These are phyloP conservation scores for Ceriops zippeliana DNA, from an alignment of 345 rosid species.

Conservation along the genomic window DNA sequence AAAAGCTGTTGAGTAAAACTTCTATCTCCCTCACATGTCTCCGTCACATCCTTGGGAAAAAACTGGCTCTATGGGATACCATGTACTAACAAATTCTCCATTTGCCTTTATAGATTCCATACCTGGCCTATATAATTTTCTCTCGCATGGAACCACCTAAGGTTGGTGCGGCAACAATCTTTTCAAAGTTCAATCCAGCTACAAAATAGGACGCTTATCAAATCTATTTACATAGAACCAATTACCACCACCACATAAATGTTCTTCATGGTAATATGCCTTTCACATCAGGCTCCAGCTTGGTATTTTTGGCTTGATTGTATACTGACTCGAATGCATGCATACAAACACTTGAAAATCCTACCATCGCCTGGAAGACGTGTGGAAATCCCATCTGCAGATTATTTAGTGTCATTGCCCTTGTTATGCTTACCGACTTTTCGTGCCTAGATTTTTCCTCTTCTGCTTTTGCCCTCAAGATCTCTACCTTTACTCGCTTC, in stretches of 20 bases:
- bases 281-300: conserved; percentile 50
- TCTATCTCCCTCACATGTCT: not conserved
- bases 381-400: conserved; percentile 94
- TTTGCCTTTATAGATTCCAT: not conserved
- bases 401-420: conserved; percentile 81
- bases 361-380: conserved; percentile 83
- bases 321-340: conserved; percentile 78
- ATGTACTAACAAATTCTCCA: not conserved
- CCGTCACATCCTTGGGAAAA: not conserved
- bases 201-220: conserved; percentile 10
- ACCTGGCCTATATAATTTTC: not conserved
- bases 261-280: conserved; percentile 39
- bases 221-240: conserved; percentile 18
- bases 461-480: conserved; percentile 60
- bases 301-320: conserved; percentile 55
- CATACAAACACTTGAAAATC: conserved; percentile 92
- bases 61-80: not conserved
- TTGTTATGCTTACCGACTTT: conserved; percentile 63
- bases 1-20: conserved; percentile 14
- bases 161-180: not conserved
- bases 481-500: conserved; percentile 64
- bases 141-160: not conserved
- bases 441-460: conserved; percentile 84
- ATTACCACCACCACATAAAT: not conserved
- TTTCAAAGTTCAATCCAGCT: conserved; percentile 5